Evolutionary conservation across 352 stramenopile species (phyloP).

Genomic region (Phytopythium delawarense): DNA sequence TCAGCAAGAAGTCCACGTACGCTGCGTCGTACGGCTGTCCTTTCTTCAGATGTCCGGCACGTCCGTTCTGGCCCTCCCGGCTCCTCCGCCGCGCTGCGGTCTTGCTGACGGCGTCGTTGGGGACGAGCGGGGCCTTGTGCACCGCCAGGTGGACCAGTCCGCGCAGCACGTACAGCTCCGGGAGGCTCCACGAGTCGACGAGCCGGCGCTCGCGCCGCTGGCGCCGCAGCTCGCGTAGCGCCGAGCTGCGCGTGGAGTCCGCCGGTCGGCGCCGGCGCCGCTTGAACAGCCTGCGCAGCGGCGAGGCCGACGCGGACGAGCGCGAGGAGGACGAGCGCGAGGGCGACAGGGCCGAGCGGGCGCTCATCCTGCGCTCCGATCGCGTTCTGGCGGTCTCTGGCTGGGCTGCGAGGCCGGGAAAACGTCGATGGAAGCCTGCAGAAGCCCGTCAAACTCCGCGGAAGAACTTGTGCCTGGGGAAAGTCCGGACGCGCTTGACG

Average conservation of each 20-base stretch:
- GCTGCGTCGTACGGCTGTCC: slow-evolving; percentile 7
- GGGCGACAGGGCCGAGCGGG: not conserved
- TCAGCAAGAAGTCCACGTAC: slow-evolving; percentile 26
- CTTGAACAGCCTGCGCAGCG: slow-evolving; percentile 26
- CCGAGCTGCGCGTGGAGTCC: not conserved
- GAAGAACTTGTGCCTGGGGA: not conserved
- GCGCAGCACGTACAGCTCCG: slow-evolving; percentile 57
- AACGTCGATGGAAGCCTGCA: not conserved
- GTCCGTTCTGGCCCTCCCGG: slow-evolving; percentile 8
- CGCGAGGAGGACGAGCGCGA: slow-evolving; percentile 8
- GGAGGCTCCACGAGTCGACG: slow-evolving; percentile 46
- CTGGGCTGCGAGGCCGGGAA: not conserved
- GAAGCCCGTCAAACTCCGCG: not conserved
- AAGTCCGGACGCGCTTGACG: not conserved
- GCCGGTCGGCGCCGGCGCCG: slow-evolving; percentile 10
- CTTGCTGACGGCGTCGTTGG: slow-evolving; percentile 7
- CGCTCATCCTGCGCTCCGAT: not conserved
- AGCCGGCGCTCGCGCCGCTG: slow-evolving; percentile 22
- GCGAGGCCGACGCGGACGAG: slow-evolving; percentile 9
- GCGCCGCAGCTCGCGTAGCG: slow-evolving; percentile 12
- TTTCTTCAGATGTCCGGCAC: not conserved
- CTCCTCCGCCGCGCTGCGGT: slow-evolving; percentile 8
- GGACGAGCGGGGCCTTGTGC: slow-evolving; percentile 20
- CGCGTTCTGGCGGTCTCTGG: not conserved
- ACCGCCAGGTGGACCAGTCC: slow-evolving; percentile 41